Conservation (phyloP, 805 yeast genomes). For the Schwanniomyces pseudopolymorphus region DNA sequence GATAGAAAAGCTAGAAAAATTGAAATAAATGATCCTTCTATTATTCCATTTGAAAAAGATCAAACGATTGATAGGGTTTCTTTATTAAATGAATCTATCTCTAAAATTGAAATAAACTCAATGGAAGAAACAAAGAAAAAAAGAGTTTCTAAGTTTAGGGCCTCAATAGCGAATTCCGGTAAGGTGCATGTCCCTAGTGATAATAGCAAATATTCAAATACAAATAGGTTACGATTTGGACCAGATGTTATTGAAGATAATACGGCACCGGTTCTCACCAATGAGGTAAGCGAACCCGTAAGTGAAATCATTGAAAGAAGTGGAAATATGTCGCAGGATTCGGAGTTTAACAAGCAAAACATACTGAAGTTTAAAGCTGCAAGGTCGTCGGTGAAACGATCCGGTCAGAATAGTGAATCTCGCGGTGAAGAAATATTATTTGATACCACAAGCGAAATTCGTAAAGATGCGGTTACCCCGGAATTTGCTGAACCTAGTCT, state of each 20-base stretch:
- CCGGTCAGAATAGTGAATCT: background rate
- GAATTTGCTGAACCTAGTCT: conserved; percentile 22
- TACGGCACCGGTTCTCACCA: background rate
- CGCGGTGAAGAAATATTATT: background rate
- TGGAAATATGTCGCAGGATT: background rate
- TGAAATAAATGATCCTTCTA: background rate
- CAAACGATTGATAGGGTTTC: conserved; percentile 11
- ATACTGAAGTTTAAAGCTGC: background rate
- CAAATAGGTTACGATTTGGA: background rate
- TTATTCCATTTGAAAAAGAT: background rate
- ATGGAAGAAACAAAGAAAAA: conserved; percentile 16
- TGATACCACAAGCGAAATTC: conserved; percentile 1
- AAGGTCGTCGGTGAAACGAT: background rate
- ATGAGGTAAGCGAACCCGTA: conserved; percentile 2
- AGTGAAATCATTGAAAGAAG: conserved; percentile 5
- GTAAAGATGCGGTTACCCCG: background rate
- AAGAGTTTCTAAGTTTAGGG: conserved; percentile 65
- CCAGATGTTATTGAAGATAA: background rate
- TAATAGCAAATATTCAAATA: background rate
- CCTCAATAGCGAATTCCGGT: conserved; percentile 37
- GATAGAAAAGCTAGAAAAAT: background rate
- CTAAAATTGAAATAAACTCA: conserved; percentile 13
- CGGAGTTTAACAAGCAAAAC: background rate
- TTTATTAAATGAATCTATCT: conserved; percentile 12
- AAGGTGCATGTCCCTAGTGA: background rate